A percentile compares a stretch with the other conserved stretches of the same genome.
Evolutionary conservation across 225 moss, liverwort and hornwort genomes (phyloP).

Genomic region (Straminergon stramineum): DNA sequence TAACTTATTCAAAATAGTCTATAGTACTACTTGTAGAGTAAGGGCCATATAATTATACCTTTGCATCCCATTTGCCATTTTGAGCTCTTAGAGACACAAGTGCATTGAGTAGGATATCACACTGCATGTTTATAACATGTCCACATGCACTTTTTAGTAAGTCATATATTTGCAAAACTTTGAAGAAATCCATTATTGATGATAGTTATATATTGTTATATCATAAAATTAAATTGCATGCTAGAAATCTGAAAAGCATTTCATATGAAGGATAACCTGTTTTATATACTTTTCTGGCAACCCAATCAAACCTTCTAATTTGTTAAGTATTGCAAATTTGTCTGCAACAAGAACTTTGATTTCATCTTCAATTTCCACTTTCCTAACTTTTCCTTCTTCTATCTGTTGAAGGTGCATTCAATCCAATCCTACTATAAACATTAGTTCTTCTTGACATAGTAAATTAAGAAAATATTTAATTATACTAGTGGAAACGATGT

Average conservation of each 20-base stretch:
- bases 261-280: constrained; percentile 17
- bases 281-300: constrained; percentile 57
- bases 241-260: neutral
- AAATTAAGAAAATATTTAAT: neutral
- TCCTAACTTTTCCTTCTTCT: constrained; percentile 11
- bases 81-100: constrained; percentile 40
- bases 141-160: neutral
- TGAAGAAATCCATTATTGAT: neutral
- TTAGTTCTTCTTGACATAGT: neutral
- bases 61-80: constrained; percentile 50
- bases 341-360: constrained; percentile 7
- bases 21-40: neutral
- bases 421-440: neutral
- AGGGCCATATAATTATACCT: constrained; percentile 9
- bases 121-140: constrained; percentile 13
- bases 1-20: neutral
- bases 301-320: constrained; percentile 31
- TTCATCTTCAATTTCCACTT: constrained; percentile 19
- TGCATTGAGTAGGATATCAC: constrained; percentile 67
- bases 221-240: neutral
- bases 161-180: neutral
- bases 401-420: constrained; percentile 6
- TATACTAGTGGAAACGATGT: neutral
- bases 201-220: neutral
- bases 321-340: constrained; percentile 12